Evolutionary conservation across 2,329 filamentous ascomycete species (phyloP), one percentile per base, ranked within the genome.

Genomic region (Venturia carpophila): DNA sequence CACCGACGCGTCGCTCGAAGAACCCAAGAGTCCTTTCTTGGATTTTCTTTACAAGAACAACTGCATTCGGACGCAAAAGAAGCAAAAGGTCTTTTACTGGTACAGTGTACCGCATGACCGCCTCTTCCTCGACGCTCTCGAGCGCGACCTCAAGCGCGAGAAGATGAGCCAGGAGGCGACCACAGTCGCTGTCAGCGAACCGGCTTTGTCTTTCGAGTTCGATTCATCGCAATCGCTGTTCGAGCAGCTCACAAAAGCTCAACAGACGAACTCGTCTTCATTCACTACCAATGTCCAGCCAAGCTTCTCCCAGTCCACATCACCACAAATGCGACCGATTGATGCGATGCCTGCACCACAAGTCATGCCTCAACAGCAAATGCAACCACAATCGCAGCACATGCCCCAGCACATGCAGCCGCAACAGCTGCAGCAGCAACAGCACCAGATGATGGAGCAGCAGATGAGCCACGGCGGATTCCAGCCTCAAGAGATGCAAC

Each of bases 31-130:
- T 79, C 88, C 90, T 1, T 99, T 99, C 79, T 85, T 99, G 68
- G 94, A 99, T 78, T 99, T 97, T 77, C 83, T 99, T 56, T 99
- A 99, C 86, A 99, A 99, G 84, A 99, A 99, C 85, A 99, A 99
- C 82, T 99, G 94, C 84, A 99, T 99, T 71, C 88, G 94, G 71
- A 99, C 94, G 45, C 94, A 99, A 79, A 99, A 99, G 87, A 99
- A 99, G 84, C 94, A 99, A 75, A 99, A 99, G 83, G 94, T 99
- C 69, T 99, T 99, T 75, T 99, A 97, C 81, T 99, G 94, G 94
- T 99, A 97, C 80, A 97, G 92, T 80, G 94, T 99, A 60, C 94
- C 94, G 1, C 94, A 99, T 76, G 94, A 99, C 78, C 87, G 94
- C 64, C 86, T 99, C 63, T 99, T 99, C 79, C 87, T 99, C 70